Conservation (phyloP, 306 rosid species). For the Prunus davidiana region DNA sequence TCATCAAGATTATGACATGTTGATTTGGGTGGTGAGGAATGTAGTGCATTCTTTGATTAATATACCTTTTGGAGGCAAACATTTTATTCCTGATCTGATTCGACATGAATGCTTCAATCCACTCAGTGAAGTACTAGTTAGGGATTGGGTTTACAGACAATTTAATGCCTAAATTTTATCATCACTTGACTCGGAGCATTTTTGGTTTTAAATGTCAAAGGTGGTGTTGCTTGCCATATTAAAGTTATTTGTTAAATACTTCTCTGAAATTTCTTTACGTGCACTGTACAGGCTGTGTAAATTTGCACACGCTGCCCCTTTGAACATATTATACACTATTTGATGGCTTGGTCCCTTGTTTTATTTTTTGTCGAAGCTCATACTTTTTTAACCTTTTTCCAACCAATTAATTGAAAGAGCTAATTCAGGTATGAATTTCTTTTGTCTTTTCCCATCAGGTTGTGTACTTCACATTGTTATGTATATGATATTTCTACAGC, state of each 20-base stretch:
- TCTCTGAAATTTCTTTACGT: background rate
- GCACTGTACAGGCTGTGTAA: background rate
- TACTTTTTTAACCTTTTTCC: background rate
- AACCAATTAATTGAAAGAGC: background rate
- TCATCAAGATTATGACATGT: background rate
- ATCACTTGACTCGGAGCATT: background rate
- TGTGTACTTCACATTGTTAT: background rate
- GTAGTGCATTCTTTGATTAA: background rate
- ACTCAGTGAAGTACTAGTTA: background rate
- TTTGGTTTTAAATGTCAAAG: background rate
- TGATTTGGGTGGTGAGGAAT: background rate
- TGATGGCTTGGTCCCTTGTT: background rate
- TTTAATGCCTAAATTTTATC: background rate
- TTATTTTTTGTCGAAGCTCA: background rate
- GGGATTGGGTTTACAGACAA: background rate
- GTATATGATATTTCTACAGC: background rate
- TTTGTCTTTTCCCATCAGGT: conserved; percentile 7
- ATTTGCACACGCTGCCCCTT: background rate
- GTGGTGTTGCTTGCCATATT: background rate
- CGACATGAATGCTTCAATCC: background rate
- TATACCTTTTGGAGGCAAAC: background rate
- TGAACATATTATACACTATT: background rate
- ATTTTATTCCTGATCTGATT: background rate
- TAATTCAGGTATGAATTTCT: conserved; percentile 3
- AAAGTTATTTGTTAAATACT: background rate